Percentiles rank a stretch among this genome's conserved stretches.
phyloP scores from a whole-genome alignment of 2,329 filamentous ascomycete genomes.

The Parastagonospora avenae region DNA sequence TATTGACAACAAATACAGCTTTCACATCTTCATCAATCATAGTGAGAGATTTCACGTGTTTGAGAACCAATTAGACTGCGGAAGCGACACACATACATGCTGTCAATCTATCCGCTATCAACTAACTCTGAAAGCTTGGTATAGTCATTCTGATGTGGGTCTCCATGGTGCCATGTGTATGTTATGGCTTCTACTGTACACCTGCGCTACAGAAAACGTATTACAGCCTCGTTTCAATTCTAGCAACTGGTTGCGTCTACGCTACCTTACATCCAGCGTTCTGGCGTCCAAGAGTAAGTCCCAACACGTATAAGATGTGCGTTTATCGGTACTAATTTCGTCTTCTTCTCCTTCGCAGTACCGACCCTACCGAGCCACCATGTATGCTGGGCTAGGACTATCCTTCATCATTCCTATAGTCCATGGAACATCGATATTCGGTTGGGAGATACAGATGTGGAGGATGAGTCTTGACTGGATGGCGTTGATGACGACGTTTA shows the following conservation, averaged over 20 bases:
- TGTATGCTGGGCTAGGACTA: slow-evolving; percentile 17
- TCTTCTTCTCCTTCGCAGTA: neutral
- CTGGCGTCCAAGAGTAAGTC: slow-evolving; percentile 5
- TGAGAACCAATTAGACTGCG: slow-evolving; percentile 20
- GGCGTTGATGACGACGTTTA: slow-evolving; percentile 17
- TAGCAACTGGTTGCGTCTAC: slow-evolving; percentile 6
- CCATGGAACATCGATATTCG: slow-evolving; percentile 6
- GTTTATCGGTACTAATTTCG: too few relatives aligned
- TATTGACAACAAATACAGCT: slow-evolving; percentile 3
- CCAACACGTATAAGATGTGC: too few relatives aligned
- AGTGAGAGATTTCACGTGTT: slow-evolving; percentile 8
- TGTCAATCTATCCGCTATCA: neutral
- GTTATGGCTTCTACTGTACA: slow-evolving; percentile 21
- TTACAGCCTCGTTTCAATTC: slow-evolving; percentile 16
- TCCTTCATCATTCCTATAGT: slow-evolving; percentile 19
- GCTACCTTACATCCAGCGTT: slow-evolving; percentile 20
- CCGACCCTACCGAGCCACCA: slow-evolving; percentile 10
- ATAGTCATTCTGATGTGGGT: slow-evolving; percentile 26
- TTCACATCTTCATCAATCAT: slow-evolving; percentile 23
- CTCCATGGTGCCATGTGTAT: slow-evolving; percentile 19
- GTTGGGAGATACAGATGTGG: slow-evolving; percentile 16
- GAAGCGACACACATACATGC: neutral
- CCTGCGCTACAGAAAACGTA: slow-evolving; percentile 11
- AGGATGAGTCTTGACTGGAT: slow-evolving; percentile 26
- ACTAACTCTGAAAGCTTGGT: slow-evolving; percentile 8